These are phyloP conservation scores for Juncus inflexus DNA, from an alignment of 176 grass and related monocot species.

Conservation along the genomic window DNA sequence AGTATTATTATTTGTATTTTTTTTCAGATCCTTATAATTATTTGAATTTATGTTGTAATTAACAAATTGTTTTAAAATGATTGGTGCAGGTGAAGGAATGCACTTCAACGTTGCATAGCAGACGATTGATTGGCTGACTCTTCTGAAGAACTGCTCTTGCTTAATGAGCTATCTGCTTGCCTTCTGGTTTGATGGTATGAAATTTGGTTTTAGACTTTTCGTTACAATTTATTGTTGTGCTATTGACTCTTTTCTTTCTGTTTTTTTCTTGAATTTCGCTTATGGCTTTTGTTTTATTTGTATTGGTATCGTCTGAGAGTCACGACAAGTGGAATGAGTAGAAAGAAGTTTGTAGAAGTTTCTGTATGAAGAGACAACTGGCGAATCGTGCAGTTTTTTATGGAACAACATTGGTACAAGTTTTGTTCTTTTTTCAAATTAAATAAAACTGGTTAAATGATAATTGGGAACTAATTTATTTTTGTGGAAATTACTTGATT, in stretches of 20 bases:
- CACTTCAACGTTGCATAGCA: too few species aligned
- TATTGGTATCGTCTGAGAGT: not conserved
- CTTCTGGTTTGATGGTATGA: constrained; percentile 62
- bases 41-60: too few species aligned
- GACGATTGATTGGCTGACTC: constrained; percentile 41
- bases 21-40: too few species aligned
- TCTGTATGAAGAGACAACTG: not conserved
- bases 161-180: constrained; percentile 67
- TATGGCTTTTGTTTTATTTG: constrained; percentile 21
- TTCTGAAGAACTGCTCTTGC: constrained; percentile 68
- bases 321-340: constrained; percentile 64
- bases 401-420: not conserved
- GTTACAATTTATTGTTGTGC: not conserved
- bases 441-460: constrained; percentile 6
- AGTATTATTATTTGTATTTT: too few species aligned
- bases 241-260: not conserved
- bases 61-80: too few species aligned
- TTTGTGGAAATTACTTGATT: too few species aligned
- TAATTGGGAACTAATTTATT: not conserved
- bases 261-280: constrained; percentile 23
- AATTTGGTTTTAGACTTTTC: constrained; percentile 14
- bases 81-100: too few species aligned
- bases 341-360: constrained; percentile 89
- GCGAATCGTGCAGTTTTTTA: too few species aligned
- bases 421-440: constrained; percentile 6